Percentiles rank a stretch among this genome's conserved stretches.
phyloP scores from a whole-genome alignment of 169 alveolate species.

The Perkinsus olseni region DNA sequence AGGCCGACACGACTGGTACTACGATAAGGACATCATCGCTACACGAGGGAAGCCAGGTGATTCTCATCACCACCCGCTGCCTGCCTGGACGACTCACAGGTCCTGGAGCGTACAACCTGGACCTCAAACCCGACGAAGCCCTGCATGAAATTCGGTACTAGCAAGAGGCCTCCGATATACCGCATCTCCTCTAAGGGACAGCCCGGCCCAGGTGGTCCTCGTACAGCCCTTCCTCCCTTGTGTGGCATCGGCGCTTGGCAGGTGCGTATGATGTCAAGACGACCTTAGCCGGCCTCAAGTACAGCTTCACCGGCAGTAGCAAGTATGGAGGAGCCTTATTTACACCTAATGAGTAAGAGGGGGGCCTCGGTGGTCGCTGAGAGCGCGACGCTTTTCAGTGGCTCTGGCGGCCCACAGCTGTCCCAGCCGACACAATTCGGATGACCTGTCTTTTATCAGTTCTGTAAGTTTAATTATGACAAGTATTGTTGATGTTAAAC shows the following conservation, averaged over 20 bases:
- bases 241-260: background rate
- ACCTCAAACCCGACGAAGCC: background rate
- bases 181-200: background rate
- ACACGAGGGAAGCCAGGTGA: background rate
- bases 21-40: background rate
- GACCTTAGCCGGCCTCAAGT: background rate
- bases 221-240: no score
- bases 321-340: background rate
- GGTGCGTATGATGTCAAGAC: background rate
- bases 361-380: background rate
- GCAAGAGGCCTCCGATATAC: background rate
- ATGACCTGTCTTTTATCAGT: background rate
- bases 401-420: background rate
- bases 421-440: background rate
- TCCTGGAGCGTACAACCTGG: background rate
- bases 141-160: background rate
- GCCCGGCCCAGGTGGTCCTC: background rate
- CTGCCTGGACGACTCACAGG: background rate
- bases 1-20: background rate
- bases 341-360: background rate
- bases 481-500: background rate
- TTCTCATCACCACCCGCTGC: background rate
- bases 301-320: background rate
- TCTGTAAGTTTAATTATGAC: background rate
- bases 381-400: background rate